Base-by-base conservation (phyloP, 352 stramenopile species). In the Globisporangium splendens region DNA sequence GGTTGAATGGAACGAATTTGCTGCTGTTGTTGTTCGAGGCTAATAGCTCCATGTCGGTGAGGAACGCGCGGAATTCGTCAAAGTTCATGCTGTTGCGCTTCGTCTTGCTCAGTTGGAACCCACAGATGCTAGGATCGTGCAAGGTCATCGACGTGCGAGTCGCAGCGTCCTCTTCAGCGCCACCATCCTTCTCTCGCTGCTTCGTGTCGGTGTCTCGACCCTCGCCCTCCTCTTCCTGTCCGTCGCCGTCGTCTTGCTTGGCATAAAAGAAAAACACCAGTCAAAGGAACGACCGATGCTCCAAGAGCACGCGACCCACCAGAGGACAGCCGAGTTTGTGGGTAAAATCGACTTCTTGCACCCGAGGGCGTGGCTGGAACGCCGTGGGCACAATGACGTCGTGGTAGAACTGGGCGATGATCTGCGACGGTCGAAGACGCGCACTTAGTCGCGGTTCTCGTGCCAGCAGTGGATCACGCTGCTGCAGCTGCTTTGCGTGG, bases 71-170 rank as follows among this genome's bases (percentile, higher is more conserved):
- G 38, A 83, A 83, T 50, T 83, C 74, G 17, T 63, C 59, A 22
- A 81, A 79, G 20, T 68, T 79, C 74, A 83, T 83, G 24, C 68
- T 79, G 28, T 73, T 81, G 51, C 72, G 63, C 49, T 81, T 79
- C n/a, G 74, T 83, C 44, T 83, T 83, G 31, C 77, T 61, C 24
- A 82, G 55, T 20, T 79, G 72, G 20, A 81, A 81, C 39, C 69
- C 63, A 38, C 51, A 41, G 50, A 56, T 8, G 54, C 20, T 11
- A 42, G 39, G 39, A 46, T 21, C 46, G 49, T 55, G 18, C 50
- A 11, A n/a, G 12, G 20, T 62, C 44, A 35, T 15, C 7, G 18
- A 44, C 20, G 6, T 18, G 5, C 7, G 13, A 22, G 10, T 24
- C n/a, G 14, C 3, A 15, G 8, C 15, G 8, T 12, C 22, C 14